These are phyloP conservation scores for Aaosphaeria arxii DNA, from an alignment of 2,329 filamentous ascomycete species.

Conservation along the genomic window DNA sequence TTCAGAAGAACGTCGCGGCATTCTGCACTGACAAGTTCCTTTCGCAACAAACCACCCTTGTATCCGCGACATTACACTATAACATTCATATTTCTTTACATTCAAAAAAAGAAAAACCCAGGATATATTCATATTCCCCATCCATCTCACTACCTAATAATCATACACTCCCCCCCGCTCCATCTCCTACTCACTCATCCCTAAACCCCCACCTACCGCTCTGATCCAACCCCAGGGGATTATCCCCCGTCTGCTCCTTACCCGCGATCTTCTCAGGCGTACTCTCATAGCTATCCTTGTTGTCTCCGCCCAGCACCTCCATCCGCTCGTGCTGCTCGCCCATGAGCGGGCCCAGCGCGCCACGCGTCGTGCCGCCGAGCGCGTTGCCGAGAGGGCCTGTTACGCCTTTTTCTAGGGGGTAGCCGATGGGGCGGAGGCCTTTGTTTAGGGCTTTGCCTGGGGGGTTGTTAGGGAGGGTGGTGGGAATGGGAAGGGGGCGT, in stretches of 20 bases:
- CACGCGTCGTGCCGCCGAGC: constrained; percentile 35
- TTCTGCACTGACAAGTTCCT: too few relatives aligned
- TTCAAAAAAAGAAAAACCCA: background rate
- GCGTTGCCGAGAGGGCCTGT: constrained; percentile 36
- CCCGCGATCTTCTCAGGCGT: constrained; percentile 37
- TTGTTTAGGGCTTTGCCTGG: constrained; percentile 36
- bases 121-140: background rate
- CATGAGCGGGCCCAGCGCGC: constrained; percentile 32
- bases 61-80: background rate
- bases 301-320: constrained; percentile 38
- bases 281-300: constrained; percentile 36
- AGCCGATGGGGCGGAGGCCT: constrained; percentile 38
- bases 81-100: background rate
- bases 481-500: background rate
- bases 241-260: constrained; percentile 38
- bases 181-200: constrained; percentile 17
- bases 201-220: constrained; percentile 36
- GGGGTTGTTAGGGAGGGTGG: constrained; percentile 4
- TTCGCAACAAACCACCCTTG: background rate
- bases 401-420: constrained; percentile 31
- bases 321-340: constrained; percentile 33
- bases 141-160: background rate
- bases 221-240: constrained; percentile 40
- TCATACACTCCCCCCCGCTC: background rate
- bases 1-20: too few relatives aligned